Evolutionary conservation across 805 yeast species (phyloP).

Genomic region (Metschnikowia gelsemii): DNA sequence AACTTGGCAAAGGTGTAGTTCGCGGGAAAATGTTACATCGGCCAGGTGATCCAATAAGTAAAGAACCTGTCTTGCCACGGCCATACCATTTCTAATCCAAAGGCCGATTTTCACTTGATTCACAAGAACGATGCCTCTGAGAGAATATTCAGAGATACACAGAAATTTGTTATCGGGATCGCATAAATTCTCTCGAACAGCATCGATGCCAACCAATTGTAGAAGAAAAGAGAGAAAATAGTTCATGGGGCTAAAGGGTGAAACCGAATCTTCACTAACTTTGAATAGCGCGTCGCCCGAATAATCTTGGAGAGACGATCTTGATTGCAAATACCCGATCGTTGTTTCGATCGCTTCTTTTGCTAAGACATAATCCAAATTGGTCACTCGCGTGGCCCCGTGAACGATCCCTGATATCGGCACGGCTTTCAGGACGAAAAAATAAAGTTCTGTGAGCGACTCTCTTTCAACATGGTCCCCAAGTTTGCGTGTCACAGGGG

Average conservation of each 20-base stretch:
- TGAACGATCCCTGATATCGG: conserved; percentile 44
- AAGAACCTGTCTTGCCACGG: conserved; percentile 50
- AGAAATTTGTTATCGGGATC: conserved; percentile 28
- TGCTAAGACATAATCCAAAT: conserved; percentile 18
- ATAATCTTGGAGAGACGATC: conserved; percentile 24
- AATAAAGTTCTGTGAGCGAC: conserved; percentile 43
- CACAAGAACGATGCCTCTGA: conserved; percentile 59
- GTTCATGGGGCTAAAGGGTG: conserved; percentile 61
- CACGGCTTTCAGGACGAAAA: conserved; percentile 50
- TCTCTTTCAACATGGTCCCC: conserved; percentile 72
- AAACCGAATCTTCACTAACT: conserved; percentile 50
- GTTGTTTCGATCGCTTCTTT: conserved; percentile 34
- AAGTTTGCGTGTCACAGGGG: conserved; percentile 53
- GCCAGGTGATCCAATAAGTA: conserved; percentile 47
- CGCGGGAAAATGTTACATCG: conserved; percentile 43
- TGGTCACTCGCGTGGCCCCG: conserved; percentile 26
- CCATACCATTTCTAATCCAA: conserved; percentile 74
- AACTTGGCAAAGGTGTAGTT: conserved; percentile 47
- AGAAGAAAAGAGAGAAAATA: conserved; percentile 51
- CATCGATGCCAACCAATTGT: conserved; percentile 30
- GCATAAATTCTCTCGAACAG: conserved; percentile 18
- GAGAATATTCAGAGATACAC: conserved; percentile 53
- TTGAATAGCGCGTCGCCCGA: conserved; percentile 36
- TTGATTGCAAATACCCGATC: conserved; percentile 29
- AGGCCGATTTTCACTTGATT: conserved; percentile 62